Conservation (phyloP, 2,329 filamentous ascomycete genomes). For the Pestalotiopsis sp. region DNA sequence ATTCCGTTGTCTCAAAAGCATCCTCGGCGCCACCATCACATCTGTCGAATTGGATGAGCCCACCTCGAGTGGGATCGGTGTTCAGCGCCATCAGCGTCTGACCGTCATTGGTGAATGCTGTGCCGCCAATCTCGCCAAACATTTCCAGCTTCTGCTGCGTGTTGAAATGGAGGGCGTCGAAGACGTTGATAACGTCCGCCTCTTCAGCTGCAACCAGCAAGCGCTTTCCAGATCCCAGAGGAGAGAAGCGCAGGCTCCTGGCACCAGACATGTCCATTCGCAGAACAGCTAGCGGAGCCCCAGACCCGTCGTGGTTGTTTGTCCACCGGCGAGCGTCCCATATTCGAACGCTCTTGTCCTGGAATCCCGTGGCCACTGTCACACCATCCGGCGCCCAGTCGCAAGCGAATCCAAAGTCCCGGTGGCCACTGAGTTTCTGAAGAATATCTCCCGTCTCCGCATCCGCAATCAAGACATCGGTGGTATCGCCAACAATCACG, state of each 20-base stretch:
- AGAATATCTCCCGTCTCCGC: slow-evolving; percentile 66
- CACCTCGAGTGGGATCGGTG: slow-evolving; percentile 67
- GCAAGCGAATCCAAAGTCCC: slow-evolving; percentile 75
- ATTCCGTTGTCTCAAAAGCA: slow-evolving; percentile 23
- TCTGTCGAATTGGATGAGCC: slow-evolving; percentile 65
- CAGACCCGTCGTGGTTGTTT: slow-evolving; percentile 47
- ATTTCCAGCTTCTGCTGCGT: slow-evolving; percentile 73
- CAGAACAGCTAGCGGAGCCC: slow-evolving; percentile 56
- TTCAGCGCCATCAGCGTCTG: slow-evolving; percentile 71
- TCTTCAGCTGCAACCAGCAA: slow-evolving; percentile 76
- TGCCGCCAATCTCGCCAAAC: slow-evolving; percentile 75
- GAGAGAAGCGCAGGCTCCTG: slow-evolving; percentile 72
- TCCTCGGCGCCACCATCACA: slow-evolving; percentile 41
- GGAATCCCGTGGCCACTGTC: slow-evolving; percentile 76
- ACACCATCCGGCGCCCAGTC: slow-evolving; percentile 80
- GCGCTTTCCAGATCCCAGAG: slow-evolving; percentile 66
- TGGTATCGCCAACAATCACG: slow-evolving; percentile 72
- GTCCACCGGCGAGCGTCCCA: slow-evolving; percentile 77
- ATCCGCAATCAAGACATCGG: slow-evolving; percentile 68
- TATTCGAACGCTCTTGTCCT: slow-evolving; percentile 73
- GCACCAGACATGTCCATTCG: slow-evolving; percentile 70
- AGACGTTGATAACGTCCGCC: slow-evolving; percentile 72
- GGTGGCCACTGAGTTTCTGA: slow-evolving; percentile 64
- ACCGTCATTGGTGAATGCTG: slow-evolving; percentile 69
- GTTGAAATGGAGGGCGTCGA: slow-evolving; percentile 67